These are phyloP conservation scores for Cercospora sojina DNA, from an alignment of 2,329 filamentous ascomycete genomes.

Conservation along the genomic window DNA sequence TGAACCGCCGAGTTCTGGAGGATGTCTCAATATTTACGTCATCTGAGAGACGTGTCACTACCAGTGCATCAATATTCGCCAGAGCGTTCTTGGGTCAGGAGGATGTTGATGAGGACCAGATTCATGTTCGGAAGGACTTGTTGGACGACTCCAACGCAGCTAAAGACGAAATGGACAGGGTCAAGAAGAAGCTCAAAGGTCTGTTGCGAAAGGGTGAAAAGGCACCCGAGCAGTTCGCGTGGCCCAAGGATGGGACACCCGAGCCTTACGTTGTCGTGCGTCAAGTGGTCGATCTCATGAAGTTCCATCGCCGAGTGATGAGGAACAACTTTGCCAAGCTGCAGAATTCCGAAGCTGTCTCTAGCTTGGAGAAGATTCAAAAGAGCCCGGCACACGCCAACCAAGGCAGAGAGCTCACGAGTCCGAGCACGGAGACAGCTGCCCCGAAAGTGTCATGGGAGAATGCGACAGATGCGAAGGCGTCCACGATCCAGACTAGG, in stretches of 20 bases:
- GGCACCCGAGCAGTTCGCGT: conserved; percentile 94
- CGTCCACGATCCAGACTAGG: conserved; percentile 68
- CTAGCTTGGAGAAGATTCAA: conserved; percentile 56
- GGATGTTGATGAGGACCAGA: conserved; percentile 80
- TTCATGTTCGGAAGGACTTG: conserved; percentile 88
- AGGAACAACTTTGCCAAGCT: conserved; percentile 86
- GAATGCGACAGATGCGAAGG: conserved; percentile 38
- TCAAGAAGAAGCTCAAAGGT: conserved; percentile 98
- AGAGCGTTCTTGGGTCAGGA: conserved; percentile 84
- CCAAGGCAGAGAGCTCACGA: conserved; percentile 40
- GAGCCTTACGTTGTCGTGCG: conserved; percentile 92
- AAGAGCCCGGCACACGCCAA: conserved; percentile 46
- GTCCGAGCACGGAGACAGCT: neutral
- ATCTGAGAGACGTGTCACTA: conserved; percentile 89
- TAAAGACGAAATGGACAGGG: conserved; percentile 99
- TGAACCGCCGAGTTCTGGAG: conserved; percentile 88
- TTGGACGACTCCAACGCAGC: conserved; percentile 97
- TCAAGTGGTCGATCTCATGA: conserved; percentile 93
- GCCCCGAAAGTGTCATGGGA: neutral
- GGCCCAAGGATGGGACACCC: conserved; percentile 86
- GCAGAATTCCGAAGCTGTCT: conserved; percentile 59
- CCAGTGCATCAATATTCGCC: conserved; percentile 95
- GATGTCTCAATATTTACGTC: conserved; percentile 95
- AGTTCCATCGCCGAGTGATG: conserved; percentile 95
- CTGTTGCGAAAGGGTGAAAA: conserved; percentile 88